Percentiles rank a stretch among this genome's conserved stretches.
Conservation (phyloP, 1,139 yeast genomes). For the Geotrichum klebahnii region DNA sequence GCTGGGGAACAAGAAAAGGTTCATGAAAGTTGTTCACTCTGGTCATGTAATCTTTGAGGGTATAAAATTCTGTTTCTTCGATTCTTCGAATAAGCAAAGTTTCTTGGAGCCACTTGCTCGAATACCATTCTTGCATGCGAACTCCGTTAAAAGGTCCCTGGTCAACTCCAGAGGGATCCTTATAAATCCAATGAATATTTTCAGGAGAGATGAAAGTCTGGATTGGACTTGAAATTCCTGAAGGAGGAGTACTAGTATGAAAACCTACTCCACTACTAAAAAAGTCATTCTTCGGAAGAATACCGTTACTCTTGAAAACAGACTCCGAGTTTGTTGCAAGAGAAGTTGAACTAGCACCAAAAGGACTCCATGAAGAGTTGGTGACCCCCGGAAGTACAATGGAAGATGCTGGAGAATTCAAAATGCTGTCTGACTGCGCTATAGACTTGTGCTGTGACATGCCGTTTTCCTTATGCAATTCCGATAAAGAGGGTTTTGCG, state of each 20-base stretch:
- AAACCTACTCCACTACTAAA: slow-evolving; percentile 15
- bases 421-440: slow-evolving; percentile 1
- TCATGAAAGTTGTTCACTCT: slow-evolving; percentile 48
- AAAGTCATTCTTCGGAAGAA: slow-evolving; percentile 18
- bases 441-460: slow-evolving; percentile 15
- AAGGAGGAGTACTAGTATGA: slow-evolving; percentile 29
- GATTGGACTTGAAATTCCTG: slow-evolving; percentile 29
- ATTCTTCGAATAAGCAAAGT: slow-evolving; percentile 55
- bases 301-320: slow-evolving; percentile 13
- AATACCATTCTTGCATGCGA: slow-evolving; percentile 76
- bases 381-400: slow-evolving; percentile 17
- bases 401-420: slow-evolving; percentile 14
- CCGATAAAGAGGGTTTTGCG: slow-evolving; percentile 19
- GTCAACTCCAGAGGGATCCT: slow-evolving; percentile 64
- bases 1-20: slow-evolving; percentile 62
- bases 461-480: slow-evolving; percentile 17
- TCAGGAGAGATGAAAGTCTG: slow-evolving; percentile 38
- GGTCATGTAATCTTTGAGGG: slow-evolving; percentile 35
- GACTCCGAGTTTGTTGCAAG: slow-evolving; percentile 17
- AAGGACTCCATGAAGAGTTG: slow-evolving; percentile 21
- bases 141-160: slow-evolving; percentile 80
- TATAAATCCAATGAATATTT: slow-evolving; percentile 62
- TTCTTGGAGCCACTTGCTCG: slow-evolving; percentile 56
- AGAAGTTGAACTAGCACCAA: slow-evolving; percentile 15
- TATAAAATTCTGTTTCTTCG: slow-evolving; percentile 37